Percentiles rank a stretch among this genome's conserved stretches.
Evolutionary conservation across 768 basidiomycete genomes (phyloP).

Genomic region (Leucocoprinus sp.): DNA sequence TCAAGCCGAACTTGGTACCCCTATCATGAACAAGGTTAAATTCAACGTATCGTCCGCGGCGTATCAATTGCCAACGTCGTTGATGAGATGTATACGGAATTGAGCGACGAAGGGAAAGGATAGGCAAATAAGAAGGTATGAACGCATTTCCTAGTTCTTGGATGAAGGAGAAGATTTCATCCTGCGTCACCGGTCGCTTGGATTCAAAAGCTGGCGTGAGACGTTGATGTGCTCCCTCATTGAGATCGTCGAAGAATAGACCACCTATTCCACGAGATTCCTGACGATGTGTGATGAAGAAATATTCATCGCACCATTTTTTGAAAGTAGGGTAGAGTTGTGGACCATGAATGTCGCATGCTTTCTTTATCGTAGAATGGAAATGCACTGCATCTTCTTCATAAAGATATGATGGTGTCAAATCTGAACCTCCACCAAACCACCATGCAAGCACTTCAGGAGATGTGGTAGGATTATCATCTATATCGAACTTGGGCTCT

Average conservation of each 20-base stretch:
- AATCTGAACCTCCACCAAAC: slow-evolving; percentile 95
- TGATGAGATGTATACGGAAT: slow-evolving; percentile 55
- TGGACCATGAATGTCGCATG: slow-evolving; percentile 66
- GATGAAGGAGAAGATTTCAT: slow-evolving; percentile 73
- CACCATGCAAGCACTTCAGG: slow-evolving; percentile 82
- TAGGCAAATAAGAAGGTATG: slow-evolving; percentile 84
- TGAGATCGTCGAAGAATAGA: slow-evolving; percentile 94
- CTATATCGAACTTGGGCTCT: slow-evolving; percentile 27
- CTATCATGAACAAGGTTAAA: slow-evolving; percentile 86
- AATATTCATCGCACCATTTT: slow-evolving; percentile 97
- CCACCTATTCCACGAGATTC: slow-evolving; percentile 91
- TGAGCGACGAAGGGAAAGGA: slow-evolving; percentile 51
- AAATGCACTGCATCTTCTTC: slow-evolving; percentile 84
- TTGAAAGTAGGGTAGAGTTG: slow-evolving; percentile 76
- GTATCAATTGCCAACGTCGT: slow-evolving; percentile 87
- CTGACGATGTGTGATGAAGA: slow-evolving; percentile 79
- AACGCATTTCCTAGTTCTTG: slow-evolving; percentile 70
- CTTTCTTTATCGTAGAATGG: slow-evolving; percentile 66
- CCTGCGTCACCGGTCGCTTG: slow-evolving; percentile 45
- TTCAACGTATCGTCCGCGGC: slow-evolving; percentile 91
- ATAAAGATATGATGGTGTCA: slow-evolving; percentile 91
- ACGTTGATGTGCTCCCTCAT: slow-evolving; percentile 54
- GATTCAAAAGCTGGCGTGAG: slow-evolving; percentile 32
- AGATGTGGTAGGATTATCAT: slow-evolving; percentile 23
- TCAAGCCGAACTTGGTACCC: slow-evolving; percentile 81